These are phyloP conservation scores for Gomphus bonarii DNA, from an alignment of 1,284 basidiomycete genomes.

Conservation along the genomic window DNA sequence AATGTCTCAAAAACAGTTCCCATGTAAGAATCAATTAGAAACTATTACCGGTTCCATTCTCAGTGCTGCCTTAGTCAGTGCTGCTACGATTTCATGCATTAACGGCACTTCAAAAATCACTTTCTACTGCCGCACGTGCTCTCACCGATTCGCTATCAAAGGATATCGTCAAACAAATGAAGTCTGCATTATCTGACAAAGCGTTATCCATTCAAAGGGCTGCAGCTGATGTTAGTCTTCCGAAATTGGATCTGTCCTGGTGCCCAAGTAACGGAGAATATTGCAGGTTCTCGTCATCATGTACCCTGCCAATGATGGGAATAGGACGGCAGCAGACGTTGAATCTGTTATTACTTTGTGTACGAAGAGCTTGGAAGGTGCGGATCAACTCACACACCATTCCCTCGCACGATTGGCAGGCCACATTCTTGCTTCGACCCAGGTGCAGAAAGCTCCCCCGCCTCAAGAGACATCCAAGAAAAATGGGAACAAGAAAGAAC, in stretches of 20 bases:
- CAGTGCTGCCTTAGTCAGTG: constrained; percentile 39
- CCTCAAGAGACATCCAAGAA: constrained; percentile 46
- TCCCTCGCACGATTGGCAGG: constrained; percentile 75
- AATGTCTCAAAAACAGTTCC: constrained; percentile 57
- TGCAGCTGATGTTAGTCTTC: constrained; percentile 55
- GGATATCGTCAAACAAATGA: constrained; percentile 83
- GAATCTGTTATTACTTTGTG: constrained; percentile 64
- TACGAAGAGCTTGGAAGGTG: constrained; percentile 68
- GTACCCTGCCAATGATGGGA: constrained; percentile 47
- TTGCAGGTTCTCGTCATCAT: constrained; percentile 56
- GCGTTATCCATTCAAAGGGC: constrained; percentile 81
- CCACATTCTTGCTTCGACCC: constrained; percentile 78
- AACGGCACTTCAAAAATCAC: constrained; percentile 63
- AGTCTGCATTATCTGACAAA: constrained; percentile 71
- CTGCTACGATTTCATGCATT: constrained; percentile 81
- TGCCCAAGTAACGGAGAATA: constrained; percentile 11
- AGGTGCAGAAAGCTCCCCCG: constrained; percentile 53
- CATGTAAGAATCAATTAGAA: constrained; percentile 34
- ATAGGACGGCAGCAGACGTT: constrained; percentile 52
- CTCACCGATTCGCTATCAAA: constrained; percentile 71
- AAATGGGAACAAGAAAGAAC: constrained; percentile 42
- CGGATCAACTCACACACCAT: constrained; percentile 79
- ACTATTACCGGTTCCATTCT: background rate
- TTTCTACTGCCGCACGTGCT: constrained; percentile 72
- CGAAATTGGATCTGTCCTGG: background rate